A percentile compares a stretch with the other conserved stretches of the same genome.
Conservation (phyloP, 768 basidiomycete genomes). For the Trametes cingulata region DNA sequence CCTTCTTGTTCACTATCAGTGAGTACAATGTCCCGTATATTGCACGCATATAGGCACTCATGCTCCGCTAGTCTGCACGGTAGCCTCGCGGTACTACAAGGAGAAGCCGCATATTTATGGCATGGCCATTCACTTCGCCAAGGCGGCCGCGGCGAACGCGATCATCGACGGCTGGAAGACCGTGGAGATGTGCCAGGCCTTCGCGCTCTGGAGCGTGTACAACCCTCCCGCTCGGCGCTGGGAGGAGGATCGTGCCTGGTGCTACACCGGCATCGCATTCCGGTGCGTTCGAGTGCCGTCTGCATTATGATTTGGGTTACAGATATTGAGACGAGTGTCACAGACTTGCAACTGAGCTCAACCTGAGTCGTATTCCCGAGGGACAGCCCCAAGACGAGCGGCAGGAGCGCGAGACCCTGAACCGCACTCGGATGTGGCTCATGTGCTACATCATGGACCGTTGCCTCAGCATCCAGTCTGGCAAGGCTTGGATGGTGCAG, state of each 20-base stretch:
- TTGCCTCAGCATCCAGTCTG: conserved; percentile 73
- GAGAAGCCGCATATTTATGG: conserved; percentile 55
- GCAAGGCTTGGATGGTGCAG: conserved; percentile 66
- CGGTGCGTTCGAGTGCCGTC: conserved; percentile 40
- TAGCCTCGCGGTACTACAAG: conserved; percentile 65
- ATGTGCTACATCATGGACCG: conserved; percentile 77
- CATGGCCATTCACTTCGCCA: conserved; percentile 61
- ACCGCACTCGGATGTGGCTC: conserved; percentile 74
- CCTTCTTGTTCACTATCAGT: conserved; percentile 65
- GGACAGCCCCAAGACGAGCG: conserved; percentile 46
- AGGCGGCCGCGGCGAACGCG: conserved; percentile 58
- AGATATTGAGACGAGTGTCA: background rate
- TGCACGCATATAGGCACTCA: conserved; percentile 9
- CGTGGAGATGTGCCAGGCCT: conserved; percentile 81
- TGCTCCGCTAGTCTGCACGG: conserved; percentile 57
- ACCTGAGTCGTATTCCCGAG: conserved; percentile 55
- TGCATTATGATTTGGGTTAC: background rate
- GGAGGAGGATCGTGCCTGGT: conserved; percentile 73
- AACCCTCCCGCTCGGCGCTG: conserved; percentile 61
- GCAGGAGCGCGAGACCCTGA: conserved; percentile 64
- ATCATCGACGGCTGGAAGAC: conserved; percentile 62
- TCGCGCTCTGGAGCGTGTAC: conserved; percentile 65
- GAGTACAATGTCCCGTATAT: conserved; percentile 30
- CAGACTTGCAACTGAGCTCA: conserved; percentile 74
- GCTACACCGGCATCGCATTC: conserved; percentile 71